A percentile compares a stretch with the other conserved stretches of the same genome.
phyloP scores from a whole-genome alignment of 139 green algal genomes.

The Pleodorina starrii region DNA sequence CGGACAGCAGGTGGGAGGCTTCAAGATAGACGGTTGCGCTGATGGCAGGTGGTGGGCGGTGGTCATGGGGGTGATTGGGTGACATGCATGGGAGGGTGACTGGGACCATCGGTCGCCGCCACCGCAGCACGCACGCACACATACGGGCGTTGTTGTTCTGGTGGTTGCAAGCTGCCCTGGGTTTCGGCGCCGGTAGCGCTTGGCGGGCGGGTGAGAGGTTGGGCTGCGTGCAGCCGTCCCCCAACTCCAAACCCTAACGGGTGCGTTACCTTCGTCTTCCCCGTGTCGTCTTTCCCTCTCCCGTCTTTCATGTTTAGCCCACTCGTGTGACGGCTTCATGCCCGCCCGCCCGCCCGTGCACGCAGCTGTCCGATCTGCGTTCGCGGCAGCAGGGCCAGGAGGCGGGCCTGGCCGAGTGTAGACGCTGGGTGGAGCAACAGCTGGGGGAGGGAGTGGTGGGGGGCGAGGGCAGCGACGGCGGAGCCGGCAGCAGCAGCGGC shows the following conservation, averaged over 20 bases:
- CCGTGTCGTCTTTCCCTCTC: not conserved
- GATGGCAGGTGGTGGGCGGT: not conserved
- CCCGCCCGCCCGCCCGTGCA: not conserved
- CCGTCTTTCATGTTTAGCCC: not conserved
- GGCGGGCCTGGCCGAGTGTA: not conserved
- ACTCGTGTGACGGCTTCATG: too few species aligned
- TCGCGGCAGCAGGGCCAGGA: not conserved
- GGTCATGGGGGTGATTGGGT: too few species aligned
- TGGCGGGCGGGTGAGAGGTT: not conserved
- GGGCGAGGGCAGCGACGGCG: not conserved
- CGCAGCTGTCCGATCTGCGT: constrained; percentile 18
- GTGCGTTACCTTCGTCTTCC: not conserved
- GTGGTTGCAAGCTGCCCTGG: not conserved
- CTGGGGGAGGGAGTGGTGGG: not conserved
- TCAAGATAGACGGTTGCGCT: not conserved
- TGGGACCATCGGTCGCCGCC: too few species aligned
- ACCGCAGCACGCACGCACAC: too few species aligned
- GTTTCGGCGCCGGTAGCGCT: not conserved
- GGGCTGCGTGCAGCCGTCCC: not conserved
- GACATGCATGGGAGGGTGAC: too few species aligned
- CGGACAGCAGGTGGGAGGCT: not conserved
- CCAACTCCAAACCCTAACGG: not conserved
- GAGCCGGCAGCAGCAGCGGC: not conserved
- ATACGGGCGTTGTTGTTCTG: too few species aligned
- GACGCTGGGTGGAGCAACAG: constrained; percentile 20